phyloP scores from a whole-genome alignment of 306 rosid genomes.

The Comarum palustre region DNA sequence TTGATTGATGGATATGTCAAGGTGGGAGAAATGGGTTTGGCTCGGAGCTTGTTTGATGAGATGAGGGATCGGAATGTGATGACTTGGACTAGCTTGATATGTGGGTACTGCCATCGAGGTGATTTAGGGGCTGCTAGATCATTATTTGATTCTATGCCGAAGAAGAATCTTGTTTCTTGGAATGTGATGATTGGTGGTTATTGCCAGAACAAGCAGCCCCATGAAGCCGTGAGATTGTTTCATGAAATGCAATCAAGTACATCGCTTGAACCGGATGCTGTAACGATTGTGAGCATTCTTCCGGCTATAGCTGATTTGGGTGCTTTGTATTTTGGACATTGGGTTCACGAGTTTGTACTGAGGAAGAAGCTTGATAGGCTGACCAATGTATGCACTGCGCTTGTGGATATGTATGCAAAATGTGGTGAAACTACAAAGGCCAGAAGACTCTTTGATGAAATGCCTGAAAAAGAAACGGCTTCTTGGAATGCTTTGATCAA shows the following conservation, averaged over 20 bases:
- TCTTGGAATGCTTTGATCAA: conserved; percentile 78
- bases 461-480: conserved; percentile 43
- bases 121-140: conserved; percentile 46
- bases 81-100: conserved; percentile 69
- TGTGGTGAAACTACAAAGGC: conserved; percentile 59
- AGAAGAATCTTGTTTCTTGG: conserved; percentile 61
- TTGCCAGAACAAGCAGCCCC: conserved; percentile 48
- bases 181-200: conserved; percentile 74
- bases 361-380: conserved; percentile 45
- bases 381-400: conserved; percentile 45
- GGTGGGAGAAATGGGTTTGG: conserved; percentile 45
- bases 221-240: conserved; percentile 58
- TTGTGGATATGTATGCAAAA: conserved; percentile 70
- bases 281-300: conserved; percentile 64
- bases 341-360: conserved; percentile 49
- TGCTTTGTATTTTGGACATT: conserved; percentile 52
- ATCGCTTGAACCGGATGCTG: conserved; percentile 48
- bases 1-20: conserved; percentile 67
- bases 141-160: conserved; percentile 57
- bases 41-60: conserved; percentile 51
- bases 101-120: conserved; percentile 51
- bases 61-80: conserved; percentile 50
- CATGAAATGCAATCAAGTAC: conserved; percentile 39
- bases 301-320: conserved; percentile 69
- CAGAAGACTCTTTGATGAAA: conserved; percentile 40